Evolutionary conservation across 2,329 filamentous ascomycete species (phyloP).

Genomic region (Neofusicoccum laricinum): DNA sequence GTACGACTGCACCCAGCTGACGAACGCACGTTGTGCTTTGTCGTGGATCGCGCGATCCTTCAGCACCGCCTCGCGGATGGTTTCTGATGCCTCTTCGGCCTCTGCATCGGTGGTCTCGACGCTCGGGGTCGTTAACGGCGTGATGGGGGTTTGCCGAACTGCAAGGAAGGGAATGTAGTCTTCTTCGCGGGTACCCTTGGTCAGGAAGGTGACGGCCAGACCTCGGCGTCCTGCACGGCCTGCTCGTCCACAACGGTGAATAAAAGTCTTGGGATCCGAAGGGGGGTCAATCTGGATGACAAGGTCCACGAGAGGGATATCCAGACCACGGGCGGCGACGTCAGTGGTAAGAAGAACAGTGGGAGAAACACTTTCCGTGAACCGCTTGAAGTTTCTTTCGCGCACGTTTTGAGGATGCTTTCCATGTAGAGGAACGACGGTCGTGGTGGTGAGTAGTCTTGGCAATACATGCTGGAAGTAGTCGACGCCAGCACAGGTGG

Average conservation of each 20-base stretch:
- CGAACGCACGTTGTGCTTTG: conserved; percentile 86
- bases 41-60: conserved; percentile 71
- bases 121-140: conserved; percentile 56
- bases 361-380: conserved; percentile 70
- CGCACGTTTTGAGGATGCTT: conserved; percentile 87
- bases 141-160: conserved; percentile 81
- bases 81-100: conserved; percentile 55
- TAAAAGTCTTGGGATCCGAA: conserved; percentile 82
- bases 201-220: conserved; percentile 80
- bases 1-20: conserved; percentile 90
- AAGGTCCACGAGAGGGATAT: conserved; percentile 87
- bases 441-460: conserved; percentile 61
- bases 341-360: conserved; percentile 89
- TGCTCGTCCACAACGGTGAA: conserved; percentile 63
- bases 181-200: conserved; percentile 73
- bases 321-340: conserved; percentile 82
- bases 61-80: conserved; percentile 60
- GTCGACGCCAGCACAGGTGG: conserved; percentile 90
- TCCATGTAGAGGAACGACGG: conserved; percentile 80
- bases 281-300: conserved; percentile 85
- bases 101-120: conserved; percentile 60
- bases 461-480: conserved; percentile 85
- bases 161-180: conserved; percentile 86
- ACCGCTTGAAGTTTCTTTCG: conserved; percentile 80
- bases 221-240: conserved; percentile 67